Conservation (phyloP, 306 rosid genomes). For the Vachellia pachyceras region DNA sequence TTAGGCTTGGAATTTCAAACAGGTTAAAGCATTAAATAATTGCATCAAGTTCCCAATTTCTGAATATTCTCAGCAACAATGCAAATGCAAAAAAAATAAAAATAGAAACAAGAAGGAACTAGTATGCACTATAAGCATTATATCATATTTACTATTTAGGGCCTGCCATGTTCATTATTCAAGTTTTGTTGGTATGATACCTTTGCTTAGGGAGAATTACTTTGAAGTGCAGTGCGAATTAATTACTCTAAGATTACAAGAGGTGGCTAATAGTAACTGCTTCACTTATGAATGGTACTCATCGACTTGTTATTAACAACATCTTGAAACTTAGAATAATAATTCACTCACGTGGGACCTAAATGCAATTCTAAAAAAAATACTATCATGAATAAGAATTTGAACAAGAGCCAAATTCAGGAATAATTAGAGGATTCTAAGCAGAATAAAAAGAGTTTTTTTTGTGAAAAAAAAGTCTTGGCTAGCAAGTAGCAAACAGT, state of each 20-base stretch:
- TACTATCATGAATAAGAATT: not conserved
- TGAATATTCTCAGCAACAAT: not conserved
- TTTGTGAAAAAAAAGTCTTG: not conserved
- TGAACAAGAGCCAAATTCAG: not conserved
- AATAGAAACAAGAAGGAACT: not conserved
- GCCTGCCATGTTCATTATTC: too few relatives aligned
- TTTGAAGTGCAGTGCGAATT: too few relatives aligned
- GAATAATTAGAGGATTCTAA: not conserved
- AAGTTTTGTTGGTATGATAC: too few relatives aligned
- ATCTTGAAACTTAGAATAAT: too few relatives aligned
- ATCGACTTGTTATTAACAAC: too few relatives aligned
- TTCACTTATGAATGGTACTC: too few relatives aligned
- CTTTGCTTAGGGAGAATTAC: too few relatives aligned
- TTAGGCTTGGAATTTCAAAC: slow-evolving; percentile 11
- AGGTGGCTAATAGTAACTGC: too few relatives aligned
- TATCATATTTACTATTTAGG: not conserved
- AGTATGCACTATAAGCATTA: not conserved
- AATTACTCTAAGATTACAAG: too few relatives aligned
- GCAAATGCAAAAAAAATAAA: not conserved
- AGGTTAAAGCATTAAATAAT: not conserved
- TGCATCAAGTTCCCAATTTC: not conserved
- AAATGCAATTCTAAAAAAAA: too few relatives aligned
- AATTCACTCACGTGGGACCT: too few relatives aligned
- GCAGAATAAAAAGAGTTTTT: not conserved
- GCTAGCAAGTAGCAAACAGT: slow-evolving; percentile 25